Evolutionary conservation across 1,284 basidiomycete genomes (phyloP), one percentile per base, ranked within the genome.

Genomic region (Rhodofomes roseus): DNA sequence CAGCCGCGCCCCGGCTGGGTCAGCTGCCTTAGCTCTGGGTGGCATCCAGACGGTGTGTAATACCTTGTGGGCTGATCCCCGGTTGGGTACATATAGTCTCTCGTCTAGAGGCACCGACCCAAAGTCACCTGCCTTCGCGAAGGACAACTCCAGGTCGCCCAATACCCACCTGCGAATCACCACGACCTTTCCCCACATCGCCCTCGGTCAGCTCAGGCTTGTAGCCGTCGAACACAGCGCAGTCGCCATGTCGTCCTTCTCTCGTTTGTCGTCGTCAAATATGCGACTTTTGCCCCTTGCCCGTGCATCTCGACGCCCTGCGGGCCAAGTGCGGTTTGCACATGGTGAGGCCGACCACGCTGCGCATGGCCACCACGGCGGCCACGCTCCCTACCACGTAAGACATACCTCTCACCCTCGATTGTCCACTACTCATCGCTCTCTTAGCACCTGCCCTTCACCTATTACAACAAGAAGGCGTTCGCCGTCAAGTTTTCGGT

Each of bases 371-470:
- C 52, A n/a, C n/a, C n/a, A 55, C 29, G 52, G 43, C 3, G 23
- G 53, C 37, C 36, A 20, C 29, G 54, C 54, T 3, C 40, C 31
- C 22, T 43, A 59, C 54, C n/a, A 44, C 4, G 58, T 59, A 44
- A 31, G 22, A 12, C 34, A 9, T 50, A 18, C 20, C 8, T 39
- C 29, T 11, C 34, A 29, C 27, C 9, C 27, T n/a, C 31, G n/a
- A 3, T 46, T 34, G 6, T 41, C 16, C 12, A 8, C 14, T 27
- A 14, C 14, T 20, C 36, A 22, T 8, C 18, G 5, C n/a, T 41
- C 40, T 48, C 6, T 9, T 62, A 70, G 69, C 68, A 69, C 67
- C 64, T 73, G 60, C 72, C 72, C 23, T 73, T 73, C 66, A 55
- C 55, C 20, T 73, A 70, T 62, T 56, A 43, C 20, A 65, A 69